A percentile compares a stretch with the other conserved stretches of the same genome.
These are phyloP conservation scores for Dendrocalamus sinicus DNA, from an alignment of 176 grass and related monocot genomes.

Conservation along the genomic window DNA sequence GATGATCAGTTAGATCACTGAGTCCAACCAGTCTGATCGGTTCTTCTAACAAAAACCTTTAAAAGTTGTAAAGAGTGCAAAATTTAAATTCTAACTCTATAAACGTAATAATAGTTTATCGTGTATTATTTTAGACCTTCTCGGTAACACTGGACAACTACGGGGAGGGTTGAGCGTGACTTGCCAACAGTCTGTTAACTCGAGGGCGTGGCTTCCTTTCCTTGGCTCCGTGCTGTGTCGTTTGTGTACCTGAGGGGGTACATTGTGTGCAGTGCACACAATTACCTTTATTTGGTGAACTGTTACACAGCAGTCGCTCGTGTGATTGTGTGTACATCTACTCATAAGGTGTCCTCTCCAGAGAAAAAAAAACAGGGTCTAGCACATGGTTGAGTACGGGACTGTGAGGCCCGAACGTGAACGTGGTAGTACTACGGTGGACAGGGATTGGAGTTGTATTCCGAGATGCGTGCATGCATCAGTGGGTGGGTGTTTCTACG, in stretches of 20 bases:
- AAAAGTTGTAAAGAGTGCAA: too few relatives aligned
- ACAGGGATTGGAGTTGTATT: background rate
- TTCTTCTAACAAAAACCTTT: too few relatives aligned
- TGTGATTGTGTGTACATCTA: background rate
- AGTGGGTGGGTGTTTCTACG: background rate
- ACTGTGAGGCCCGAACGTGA: background rate
- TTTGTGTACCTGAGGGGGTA: background rate
- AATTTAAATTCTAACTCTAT: too few relatives aligned
- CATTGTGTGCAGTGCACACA: background rate
- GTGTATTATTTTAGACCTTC: too few relatives aligned
- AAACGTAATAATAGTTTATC: too few relatives aligned
- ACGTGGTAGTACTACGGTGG: background rate
- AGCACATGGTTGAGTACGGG: background rate
- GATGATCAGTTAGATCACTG: too few relatives aligned
- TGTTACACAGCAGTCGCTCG: background rate
- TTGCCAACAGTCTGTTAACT: slow-evolving; percentile 33
- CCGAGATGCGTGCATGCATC: background rate
- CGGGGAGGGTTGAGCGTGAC: slow-evolving; percentile 36
- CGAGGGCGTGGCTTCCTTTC: background rate
- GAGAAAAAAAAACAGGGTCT: background rate
- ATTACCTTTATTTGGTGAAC: background rate
- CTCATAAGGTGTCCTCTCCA: background rate
- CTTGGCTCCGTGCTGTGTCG: slow-evolving; percentile 25
- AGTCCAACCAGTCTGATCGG: too few relatives aligned
- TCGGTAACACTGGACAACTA: background rate